A percentile compares a stretch with the other conserved stretches of the same genome.
phyloP scores from a whole-genome alignment of 2,329 filamentous ascomycete species.

The Fusarium torreyae region DNA sequence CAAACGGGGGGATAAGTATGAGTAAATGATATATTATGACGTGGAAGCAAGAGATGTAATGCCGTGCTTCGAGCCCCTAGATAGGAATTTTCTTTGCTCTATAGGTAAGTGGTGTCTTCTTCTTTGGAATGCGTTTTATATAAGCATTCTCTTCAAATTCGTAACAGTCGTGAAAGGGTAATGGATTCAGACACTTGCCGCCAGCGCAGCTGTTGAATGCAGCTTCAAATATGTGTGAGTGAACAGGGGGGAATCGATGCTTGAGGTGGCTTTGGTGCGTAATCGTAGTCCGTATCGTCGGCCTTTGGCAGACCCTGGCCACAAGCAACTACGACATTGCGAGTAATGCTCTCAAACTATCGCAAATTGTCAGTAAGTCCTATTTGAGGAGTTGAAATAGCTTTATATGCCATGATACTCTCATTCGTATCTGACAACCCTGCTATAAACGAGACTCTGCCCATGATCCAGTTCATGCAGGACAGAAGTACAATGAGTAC shows the following conservation, averaged over 20 bases:
- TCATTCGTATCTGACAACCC: not conserved
- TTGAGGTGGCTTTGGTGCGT: constrained; percentile 18
- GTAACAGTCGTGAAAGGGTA: constrained; percentile 20
- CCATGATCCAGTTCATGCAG: not conserved
- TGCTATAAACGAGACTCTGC: not conserved
- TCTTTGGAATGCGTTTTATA: constrained; percentile 23
- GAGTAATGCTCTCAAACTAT: constrained; percentile 15
- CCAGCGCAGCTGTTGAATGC: constrained; percentile 16
- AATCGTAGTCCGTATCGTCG: constrained; percentile 12
- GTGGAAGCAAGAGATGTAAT: constrained; percentile 19
- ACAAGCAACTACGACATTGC: constrained; percentile 15
- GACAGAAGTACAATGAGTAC: not conserved
- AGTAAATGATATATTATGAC: constrained; percentile 18
- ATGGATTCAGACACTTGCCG: constrained; percentile 2
- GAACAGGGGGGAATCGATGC: constrained; percentile 12
- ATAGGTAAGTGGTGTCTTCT: constrained; percentile 8
- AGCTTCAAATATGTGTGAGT: constrained; percentile 22
- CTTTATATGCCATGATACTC: too few species aligned
- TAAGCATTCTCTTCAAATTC: constrained; percentile 21
- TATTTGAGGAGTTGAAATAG: not conserved
- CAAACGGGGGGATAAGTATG: constrained; percentile 16
- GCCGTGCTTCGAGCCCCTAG: constrained; percentile 19
- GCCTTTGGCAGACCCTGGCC: constrained; percentile 13
- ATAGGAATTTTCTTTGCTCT: not conserved
- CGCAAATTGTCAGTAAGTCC: not conserved